Evolutionary conservation across 1,284 basidiomycete species (phyloP).

Genomic region (Inonotus obliquus): DNA sequence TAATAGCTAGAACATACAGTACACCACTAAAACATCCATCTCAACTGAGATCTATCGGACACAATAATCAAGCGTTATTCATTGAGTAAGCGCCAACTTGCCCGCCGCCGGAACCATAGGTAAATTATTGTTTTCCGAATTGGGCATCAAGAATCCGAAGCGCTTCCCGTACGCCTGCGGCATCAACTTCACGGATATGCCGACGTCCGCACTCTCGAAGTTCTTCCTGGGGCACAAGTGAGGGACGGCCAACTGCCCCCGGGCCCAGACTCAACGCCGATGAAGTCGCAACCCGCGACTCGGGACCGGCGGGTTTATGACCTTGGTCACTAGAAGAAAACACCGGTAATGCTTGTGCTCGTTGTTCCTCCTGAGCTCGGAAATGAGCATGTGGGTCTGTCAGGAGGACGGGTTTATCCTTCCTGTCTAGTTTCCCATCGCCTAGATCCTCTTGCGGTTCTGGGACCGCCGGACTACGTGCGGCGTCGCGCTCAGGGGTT

Average conservation of each 20-base stretch:
- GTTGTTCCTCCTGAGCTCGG: constrained; percentile 36
- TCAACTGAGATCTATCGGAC: background rate
- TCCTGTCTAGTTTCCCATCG: constrained; percentile 17
- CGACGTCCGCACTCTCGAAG: constrained; percentile 56
- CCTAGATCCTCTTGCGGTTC: constrained; percentile 1
- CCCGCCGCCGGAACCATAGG: no score
- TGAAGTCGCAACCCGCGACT: background rate
- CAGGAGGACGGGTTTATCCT: constrained; percentile 33
- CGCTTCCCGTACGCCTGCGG: constrained; percentile 75
- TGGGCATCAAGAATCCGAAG: constrained; percentile 73
- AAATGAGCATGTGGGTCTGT: constrained; percentile 53
- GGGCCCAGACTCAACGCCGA: constrained; percentile 4
- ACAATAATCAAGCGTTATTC: no score
- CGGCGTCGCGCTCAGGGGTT: constrained; percentile 39
- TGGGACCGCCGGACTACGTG: constrained; percentile 28
- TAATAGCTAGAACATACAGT: background rate
- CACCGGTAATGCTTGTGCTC: constrained; percentile 25
- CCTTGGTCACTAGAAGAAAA: background rate
- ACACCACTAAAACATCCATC: background rate
- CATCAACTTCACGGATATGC: constrained; percentile 66
- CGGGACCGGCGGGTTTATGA: background rate
- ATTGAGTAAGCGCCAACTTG: no score
- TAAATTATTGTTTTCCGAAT: constrained; percentile 33
- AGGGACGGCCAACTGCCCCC: constrained; percentile 27
- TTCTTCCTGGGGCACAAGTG: constrained; percentile 54